Conservation (phyloP, 2,329 filamentous ascomycete species). For the Colletotrichum zoysiae region DNA sequence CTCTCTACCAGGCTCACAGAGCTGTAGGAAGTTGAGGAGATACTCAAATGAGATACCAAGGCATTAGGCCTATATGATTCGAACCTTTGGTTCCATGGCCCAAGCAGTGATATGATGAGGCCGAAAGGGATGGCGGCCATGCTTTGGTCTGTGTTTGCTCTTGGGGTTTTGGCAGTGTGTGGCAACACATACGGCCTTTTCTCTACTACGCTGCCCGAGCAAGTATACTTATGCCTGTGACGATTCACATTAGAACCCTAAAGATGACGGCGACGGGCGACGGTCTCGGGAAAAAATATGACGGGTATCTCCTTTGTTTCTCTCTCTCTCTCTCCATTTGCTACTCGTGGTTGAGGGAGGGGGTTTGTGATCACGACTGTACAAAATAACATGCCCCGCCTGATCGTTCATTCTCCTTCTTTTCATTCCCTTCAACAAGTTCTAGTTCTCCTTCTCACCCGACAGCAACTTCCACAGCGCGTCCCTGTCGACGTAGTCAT, state of each 20-base stretch:
- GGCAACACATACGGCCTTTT: background rate
- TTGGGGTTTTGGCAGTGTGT: background rate
- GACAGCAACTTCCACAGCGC: conserved; percentile 79
- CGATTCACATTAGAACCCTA: background rate
- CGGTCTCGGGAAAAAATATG: background rate
- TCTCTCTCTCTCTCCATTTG: conserved; percentile 3
- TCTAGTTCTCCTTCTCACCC: conserved; percentile 46
- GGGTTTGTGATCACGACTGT: background rate
- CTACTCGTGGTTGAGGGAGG: background rate
- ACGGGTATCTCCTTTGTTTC: conserved; percentile 34
- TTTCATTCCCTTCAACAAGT: background rate
- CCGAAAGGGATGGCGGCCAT: background rate
- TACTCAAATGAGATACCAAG: conserved; percentile 31
- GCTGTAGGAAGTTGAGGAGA: conserved; percentile 19
- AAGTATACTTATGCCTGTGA: background rate
- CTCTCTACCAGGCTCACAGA: conserved; percentile 10
- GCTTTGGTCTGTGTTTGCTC: background rate
- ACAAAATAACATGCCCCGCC: background rate
- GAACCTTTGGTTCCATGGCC: background rate
- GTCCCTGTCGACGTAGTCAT: conserved; percentile 78
- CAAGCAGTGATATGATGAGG: background rate
- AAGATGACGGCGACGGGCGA: background rate
- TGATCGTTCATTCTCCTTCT: background rate
- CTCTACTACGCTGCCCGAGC: background rate
- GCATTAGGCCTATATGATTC: conserved; percentile 26